These are phyloP conservation scores for Hylodesmum podocarpum DNA, from an alignment of 306 rosid species.

Conservation along the genomic window DNA sequence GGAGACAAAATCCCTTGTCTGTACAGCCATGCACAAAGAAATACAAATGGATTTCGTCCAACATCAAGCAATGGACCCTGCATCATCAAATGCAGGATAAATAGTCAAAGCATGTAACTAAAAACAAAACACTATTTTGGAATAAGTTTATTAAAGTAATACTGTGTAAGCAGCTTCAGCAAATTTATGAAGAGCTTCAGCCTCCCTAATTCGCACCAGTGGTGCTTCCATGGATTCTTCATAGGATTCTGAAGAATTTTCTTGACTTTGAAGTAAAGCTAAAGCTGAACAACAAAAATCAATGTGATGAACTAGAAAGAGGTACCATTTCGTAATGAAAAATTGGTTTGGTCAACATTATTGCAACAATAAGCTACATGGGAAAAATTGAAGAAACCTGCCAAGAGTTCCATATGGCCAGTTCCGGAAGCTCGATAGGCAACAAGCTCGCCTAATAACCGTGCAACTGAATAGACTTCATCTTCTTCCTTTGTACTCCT, in stretches of 20 bases:
- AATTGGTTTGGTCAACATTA: background rate
- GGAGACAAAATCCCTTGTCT: conserved; percentile 90
- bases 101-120: conserved; percentile 10
- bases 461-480: conserved; percentile 85
- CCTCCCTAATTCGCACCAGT: conserved; percentile 61
- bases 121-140: background rate
- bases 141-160: conserved; percentile 19
- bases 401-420: conserved; percentile 87
- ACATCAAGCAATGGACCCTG: conserved; percentile 95
- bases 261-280: conserved; percentile 68
- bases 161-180: conserved; percentile 99
- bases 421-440: conserved; percentile 94
- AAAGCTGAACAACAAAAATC: conserved; percentile 60
- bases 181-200: conserved; percentile 79
- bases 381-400: conserved; percentile 58
- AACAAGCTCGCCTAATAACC: conserved; percentile 81
- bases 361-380: background rate
- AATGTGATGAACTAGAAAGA: conserved; percentile 20
- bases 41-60: conserved; percentile 79
- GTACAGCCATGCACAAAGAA: conserved; percentile 83
- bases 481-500: conserved; percentile 75
- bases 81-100: conserved; percentile 34
- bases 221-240: conserved; percentile 58
- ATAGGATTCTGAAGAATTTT: conserved; percentile 41
- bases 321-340: background rate